Conservation (phyloP, 768 basidiomycete genomes). For the Saitozyma podzolica region DNA sequence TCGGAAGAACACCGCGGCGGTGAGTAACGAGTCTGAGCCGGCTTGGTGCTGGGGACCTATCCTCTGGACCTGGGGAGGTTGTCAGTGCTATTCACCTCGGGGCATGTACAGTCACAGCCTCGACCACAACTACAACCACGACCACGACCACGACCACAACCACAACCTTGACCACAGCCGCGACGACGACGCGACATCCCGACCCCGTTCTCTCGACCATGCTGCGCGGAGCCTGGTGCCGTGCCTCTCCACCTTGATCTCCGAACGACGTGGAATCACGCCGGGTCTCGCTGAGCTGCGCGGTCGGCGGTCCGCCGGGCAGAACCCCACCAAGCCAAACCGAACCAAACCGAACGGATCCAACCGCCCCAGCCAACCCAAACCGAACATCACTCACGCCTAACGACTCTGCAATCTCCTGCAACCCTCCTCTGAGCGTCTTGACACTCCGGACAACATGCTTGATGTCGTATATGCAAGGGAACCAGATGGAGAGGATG, state of each 20-base stretch:
- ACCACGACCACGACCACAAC: too few relatives aligned
- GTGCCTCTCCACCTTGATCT: background rate
- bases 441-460: conserved; percentile 86
- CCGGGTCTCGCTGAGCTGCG: too few relatives aligned
- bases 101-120: background rate
- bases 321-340: too few relatives aligned
- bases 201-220: background rate
- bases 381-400: conserved; percentile 62
- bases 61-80: conserved; percentile 66
- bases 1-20: conserved; percentile 92
- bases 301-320: too few relatives aligned
- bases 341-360: too few relatives aligned
- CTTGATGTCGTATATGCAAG: conserved; percentile 95
- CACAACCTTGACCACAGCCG: too few relatives aligned
- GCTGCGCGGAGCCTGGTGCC: background rate
- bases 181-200: background rate
- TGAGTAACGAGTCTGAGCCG: conserved; percentile 93
- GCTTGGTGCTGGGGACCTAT: conserved; percentile 93
- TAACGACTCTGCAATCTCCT: conserved; percentile 94
- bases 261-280: too few relatives aligned
- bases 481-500: conserved; percentile 86
- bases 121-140: background rate
- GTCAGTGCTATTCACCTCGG: background rate
- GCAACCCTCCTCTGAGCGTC: conserved; percentile 78
- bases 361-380: too few relatives aligned